Evolutionary conservation across 2,329 filamentous ascomycete species (phyloP).

Genomic region (Conoideocrella luteorostrata): DNA sequence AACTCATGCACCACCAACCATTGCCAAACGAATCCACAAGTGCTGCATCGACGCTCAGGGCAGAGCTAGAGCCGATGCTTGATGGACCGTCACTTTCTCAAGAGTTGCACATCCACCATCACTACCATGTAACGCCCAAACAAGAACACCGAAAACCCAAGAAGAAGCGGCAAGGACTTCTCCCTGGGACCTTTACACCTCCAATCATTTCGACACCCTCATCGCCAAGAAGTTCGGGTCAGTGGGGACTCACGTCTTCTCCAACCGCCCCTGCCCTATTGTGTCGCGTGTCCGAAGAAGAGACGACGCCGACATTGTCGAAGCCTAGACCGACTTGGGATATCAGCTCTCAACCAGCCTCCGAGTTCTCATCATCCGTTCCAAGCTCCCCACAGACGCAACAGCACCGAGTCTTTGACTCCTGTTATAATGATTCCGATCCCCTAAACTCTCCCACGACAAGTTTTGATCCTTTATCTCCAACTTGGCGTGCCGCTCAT

Average conservation of each 20-base stretch:
- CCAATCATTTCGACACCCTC: conserved; percentile 30
- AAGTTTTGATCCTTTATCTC: conserved; percentile 61
- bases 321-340: conserved; percentile 49
- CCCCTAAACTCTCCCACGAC: conserved; percentile 79
- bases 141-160: conserved; percentile 57
- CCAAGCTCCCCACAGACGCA: conserved; percentile 77
- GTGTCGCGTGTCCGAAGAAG: conserved; percentile 32
- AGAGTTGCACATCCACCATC: conserved; percentile 88
- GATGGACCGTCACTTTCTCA: conserved; percentile 42
- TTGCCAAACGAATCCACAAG: conserved; percentile 33
- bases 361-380: conserved; percentile 66
- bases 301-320: conserved; percentile 45
- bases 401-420: conserved; percentile 71
- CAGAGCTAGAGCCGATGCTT: conserved; percentile 59
- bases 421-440: conserved; percentile 51
- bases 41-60: conserved; percentile 52
- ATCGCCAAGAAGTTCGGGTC: conserved; percentile 31
- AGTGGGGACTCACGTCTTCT: conserved; percentile 30
- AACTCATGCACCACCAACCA: conserved; percentile 74
- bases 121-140: conserved; percentile 71
- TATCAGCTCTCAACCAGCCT: conserved; percentile 41
- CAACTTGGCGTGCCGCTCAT: conserved; percentile 45
- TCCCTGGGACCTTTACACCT: conserved; percentile 55
- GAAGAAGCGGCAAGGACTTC: conserved; percentile 65
- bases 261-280: conserved; percentile 34